phyloP scores from a whole-genome alignment of 169 alveolate species.

The Cyclospora cayetanensis region DNA sequence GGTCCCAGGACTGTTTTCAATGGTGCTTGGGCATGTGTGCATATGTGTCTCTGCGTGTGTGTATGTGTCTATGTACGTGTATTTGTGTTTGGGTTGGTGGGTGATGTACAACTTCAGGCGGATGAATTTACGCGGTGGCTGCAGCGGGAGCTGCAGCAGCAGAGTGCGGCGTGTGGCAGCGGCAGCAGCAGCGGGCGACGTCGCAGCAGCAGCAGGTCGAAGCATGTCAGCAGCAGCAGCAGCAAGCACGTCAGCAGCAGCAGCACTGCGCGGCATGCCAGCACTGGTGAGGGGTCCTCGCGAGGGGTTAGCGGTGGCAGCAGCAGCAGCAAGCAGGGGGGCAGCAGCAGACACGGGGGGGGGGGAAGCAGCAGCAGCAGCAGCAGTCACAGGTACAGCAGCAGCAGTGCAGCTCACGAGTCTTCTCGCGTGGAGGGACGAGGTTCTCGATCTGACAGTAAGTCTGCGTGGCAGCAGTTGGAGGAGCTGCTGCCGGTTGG shows the following conservation, averaged over 20 bases:
- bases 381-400: conserved; percentile 69
- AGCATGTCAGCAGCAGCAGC: conserved; percentile 61
- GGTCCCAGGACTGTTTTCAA: no score
- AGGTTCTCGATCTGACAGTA: conserved; percentile 47
- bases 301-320: conserved; percentile 26
- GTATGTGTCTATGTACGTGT: no score
- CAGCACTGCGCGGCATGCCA: conserved; percentile 36
- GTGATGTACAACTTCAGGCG: no score
- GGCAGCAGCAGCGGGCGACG: conserved; percentile 58
- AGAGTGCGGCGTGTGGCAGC: conserved; percentile 66
- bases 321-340: conserved; percentile 33
- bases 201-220: conserved; percentile 68
- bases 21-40: no score
- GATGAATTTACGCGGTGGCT: conserved; percentile 66
- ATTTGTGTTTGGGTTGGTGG: no score
- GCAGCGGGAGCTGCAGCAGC: conserved; percentile 69
- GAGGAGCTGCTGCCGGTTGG: background rate
- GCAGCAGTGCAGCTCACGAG: conserved; percentile 55
- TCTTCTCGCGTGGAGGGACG: conserved; percentile 49
- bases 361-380: conserved; percentile 63
- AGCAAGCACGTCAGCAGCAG: conserved; percentile 67
- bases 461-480: background rate
- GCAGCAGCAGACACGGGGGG: conserved; percentile 44
- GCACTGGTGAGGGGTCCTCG: conserved; percentile 29
- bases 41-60: no score